Percentiles rank a stretch among this genome's conserved stretches.
Evolutionary conservation across 2,329 filamentous ascomycete species (phyloP).

Genomic region (Alternaria sp.): DNA sequence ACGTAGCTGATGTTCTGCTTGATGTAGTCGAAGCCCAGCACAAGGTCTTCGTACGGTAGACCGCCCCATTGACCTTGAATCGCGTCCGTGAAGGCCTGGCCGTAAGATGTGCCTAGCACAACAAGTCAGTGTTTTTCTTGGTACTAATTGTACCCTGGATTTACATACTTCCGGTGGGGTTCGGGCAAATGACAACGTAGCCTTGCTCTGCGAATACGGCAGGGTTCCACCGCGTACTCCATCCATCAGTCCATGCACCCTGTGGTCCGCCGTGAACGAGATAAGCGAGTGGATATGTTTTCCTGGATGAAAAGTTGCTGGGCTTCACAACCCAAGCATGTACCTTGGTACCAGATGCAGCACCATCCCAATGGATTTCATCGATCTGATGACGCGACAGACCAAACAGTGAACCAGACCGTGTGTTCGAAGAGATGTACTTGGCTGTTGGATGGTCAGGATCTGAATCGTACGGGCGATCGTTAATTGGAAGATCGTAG

Average conservation of each 20-base stretch:
- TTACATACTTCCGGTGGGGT: constrained; percentile 77
- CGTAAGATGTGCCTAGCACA: constrained; percentile 67
- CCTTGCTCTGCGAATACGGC: constrained; percentile 87
- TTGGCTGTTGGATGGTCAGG: constrained; percentile 40
- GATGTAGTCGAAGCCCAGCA: constrained; percentile 78
- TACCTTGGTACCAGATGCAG: constrained; percentile 66
- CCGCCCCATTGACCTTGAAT: constrained; percentile 87
- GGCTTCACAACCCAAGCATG: constrained; percentile 75
- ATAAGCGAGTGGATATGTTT: constrained; percentile 81
- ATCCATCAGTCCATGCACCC: constrained; percentile 75
- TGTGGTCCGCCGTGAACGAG: constrained; percentile 86
- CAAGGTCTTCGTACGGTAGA: constrained; percentile 82
- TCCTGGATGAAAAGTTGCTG: constrained; percentile 68
- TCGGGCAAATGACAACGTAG: constrained; percentile 82
- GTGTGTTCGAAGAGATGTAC: constrained; percentile 69
- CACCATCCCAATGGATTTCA: constrained; percentile 75
- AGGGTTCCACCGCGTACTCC: constrained; percentile 86
- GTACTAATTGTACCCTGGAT: not conserved
- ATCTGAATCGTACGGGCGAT: constrained; percentile 31
- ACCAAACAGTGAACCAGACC: constrained; percentile 71
- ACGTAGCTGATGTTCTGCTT: constrained; percentile 71
- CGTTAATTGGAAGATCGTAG: constrained; percentile 34
- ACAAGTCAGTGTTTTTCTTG: not conserved
- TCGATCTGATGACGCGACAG: constrained; percentile 69
- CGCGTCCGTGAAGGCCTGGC: constrained; percentile 76